Conservation (phyloP, 2,329 filamentous ascomycete species). For the Fusarium verticillioides region DNA sequence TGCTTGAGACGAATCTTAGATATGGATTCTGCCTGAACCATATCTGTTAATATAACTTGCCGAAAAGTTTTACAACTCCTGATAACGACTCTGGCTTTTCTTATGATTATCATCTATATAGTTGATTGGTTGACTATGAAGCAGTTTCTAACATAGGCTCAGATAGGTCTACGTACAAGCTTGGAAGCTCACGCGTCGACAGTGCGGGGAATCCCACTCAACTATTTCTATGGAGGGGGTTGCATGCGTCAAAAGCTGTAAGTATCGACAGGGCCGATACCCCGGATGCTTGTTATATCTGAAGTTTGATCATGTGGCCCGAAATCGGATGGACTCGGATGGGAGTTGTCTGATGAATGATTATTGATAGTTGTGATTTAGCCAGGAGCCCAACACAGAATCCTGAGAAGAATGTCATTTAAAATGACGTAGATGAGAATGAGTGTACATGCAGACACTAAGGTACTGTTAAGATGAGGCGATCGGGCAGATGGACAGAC, state of each 20-base stretch:
- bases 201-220: conserved; percentile 20
- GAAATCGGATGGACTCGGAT: conserved; percentile 29
- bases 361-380: conserved; percentile 7
- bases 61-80: neutral
- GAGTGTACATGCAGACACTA: neutral
- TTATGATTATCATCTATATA: too few relatives aligned
- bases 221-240: conserved; percentile 2
- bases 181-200: neutral
- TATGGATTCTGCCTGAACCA: neutral
- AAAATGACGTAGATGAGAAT: conserved; percentile 12
- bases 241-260: conserved; percentile 11
- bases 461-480: neutral
- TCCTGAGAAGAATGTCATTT: conserved; percentile 3
- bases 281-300: conserved; percentile 4
- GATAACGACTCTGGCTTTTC: neutral
- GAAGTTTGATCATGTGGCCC: conserved; percentile 25
- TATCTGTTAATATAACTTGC: neutral
- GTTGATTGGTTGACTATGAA: neutral
- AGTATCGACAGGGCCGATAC: neutral
- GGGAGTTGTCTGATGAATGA: neutral
- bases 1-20: neutral
- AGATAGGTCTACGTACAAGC: neutral
- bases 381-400: neutral
- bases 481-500: neutral
- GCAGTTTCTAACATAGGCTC: neutral